Conservation (phyloP, 1,284 basidiomycete species). For the Marasmius sp. region DNA sequence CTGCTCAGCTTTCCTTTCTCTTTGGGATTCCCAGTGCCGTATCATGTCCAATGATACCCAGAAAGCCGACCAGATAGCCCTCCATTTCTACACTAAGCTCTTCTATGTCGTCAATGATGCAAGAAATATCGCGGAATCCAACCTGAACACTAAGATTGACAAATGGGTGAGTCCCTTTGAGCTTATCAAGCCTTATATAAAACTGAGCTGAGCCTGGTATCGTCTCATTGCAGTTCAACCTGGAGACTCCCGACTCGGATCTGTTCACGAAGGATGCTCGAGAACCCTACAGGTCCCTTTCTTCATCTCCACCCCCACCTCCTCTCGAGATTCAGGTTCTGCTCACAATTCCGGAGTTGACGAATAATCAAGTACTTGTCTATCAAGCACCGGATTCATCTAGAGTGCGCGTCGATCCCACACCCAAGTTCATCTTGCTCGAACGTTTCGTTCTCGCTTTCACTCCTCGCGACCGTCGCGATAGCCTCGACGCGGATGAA, state of each 20-base stretch:
- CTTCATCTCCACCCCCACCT: slow-evolving; percentile 40
- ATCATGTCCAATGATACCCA: slow-evolving; percentile 53
- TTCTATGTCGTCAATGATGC: slow-evolving; percentile 71
- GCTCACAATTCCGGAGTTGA: slow-evolving; percentile 64
- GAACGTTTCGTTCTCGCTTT: slow-evolving; percentile 70
- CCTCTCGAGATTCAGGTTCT: slow-evolving; percentile 69
- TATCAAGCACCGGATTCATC: slow-evolving; percentile 57
- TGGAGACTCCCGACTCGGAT: slow-evolving; percentile 69
- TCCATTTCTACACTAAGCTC: slow-evolving; percentile 78
- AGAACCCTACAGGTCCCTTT: slow-evolving; percentile 59
- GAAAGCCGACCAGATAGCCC: slow-evolving; percentile 81
- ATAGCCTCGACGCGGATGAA: slow-evolving; percentile 45
- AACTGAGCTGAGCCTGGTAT: slow-evolving; percentile 5
- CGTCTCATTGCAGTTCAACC: slow-evolving; percentile 60
- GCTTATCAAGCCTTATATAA: neutral
- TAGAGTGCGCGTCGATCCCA: slow-evolving; percentile 63
- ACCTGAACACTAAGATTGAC: slow-evolving; percentile 52
- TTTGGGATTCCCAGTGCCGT: neutral
- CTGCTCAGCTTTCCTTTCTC: neutral
- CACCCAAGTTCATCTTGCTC: slow-evolving; percentile 65
- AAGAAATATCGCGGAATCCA: slow-evolving; percentile 52
- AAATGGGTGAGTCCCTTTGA: slow-evolving; percentile 65
- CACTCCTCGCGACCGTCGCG: slow-evolving; percentile 30
- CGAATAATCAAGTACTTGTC: slow-evolving; percentile 70
- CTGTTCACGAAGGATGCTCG: slow-evolving; percentile 61